A percentile compares a stretch with the other conserved stretches of the same genome.
These are phyloP conservation scores for Oryza punctata DNA, from an alignment of 176 grass and related monocot genomes.

Conservation along the genomic window DNA sequence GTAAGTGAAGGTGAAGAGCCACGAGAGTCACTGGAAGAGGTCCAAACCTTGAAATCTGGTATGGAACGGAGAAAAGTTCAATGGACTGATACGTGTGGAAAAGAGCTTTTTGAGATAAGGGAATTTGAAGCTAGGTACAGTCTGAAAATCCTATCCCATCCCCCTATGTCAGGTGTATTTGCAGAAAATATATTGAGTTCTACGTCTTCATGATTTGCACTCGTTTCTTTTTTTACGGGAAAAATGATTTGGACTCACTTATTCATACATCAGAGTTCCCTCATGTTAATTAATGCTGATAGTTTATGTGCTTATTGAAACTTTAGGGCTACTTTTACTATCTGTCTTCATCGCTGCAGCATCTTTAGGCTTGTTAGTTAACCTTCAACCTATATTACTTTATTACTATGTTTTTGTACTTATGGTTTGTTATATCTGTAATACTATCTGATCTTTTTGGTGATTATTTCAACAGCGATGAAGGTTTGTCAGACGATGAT, in stretches of 20 bases:
- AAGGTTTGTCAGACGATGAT: slow-evolving; percentile 83
- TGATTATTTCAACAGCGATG: slow-evolving; percentile 57
- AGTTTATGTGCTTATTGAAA: background rate
- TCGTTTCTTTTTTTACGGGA: background rate
- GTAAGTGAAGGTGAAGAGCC: slow-evolving; percentile 63
- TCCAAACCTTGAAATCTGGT: slow-evolving; percentile 68
- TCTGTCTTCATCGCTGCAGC: background rate
- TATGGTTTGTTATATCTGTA: slow-evolving; percentile 25
- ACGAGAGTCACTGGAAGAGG: slow-evolving; percentile 69
- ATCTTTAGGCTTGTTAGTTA: background rate
- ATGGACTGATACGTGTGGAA: slow-evolving; percentile 96
- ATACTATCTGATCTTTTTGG: slow-evolving; percentile 33
- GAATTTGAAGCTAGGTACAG: slow-evolving; percentile 92
- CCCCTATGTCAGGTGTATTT: background rate
- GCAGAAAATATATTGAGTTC: background rate
- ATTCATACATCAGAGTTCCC: background rate
- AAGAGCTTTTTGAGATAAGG: slow-evolving; percentile 94
- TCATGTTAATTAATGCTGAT: slow-evolving; percentile 11
- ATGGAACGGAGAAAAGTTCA: slow-evolving; percentile 85
- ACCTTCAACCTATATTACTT: background rate
- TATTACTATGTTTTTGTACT: slow-evolving; percentile 23
- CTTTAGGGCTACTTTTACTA: background rate
- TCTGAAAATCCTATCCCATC: background rate
- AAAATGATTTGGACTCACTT: slow-evolving; percentile 2
- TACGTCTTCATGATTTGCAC: slow-evolving; percentile 17